Evolutionary conservation across 306 rosid genomes (phyloP), one percentile per base, ranked within the genome.

Genomic region (Glycine latifolia): DNA sequence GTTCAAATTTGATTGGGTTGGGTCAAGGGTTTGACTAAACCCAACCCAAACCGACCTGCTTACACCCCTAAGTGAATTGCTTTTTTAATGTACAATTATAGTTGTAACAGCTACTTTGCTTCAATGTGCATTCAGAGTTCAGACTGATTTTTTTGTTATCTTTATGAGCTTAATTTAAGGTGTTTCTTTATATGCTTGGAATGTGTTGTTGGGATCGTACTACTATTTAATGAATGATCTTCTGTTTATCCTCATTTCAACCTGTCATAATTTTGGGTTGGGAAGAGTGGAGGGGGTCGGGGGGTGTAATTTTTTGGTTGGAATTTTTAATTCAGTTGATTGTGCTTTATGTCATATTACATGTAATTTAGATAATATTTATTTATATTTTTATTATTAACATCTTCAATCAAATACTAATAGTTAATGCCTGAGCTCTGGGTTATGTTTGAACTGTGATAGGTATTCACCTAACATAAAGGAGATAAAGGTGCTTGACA

Each of bases 381-480:
- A 26, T 26, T 26, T 26, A 26, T 26, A 26, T 26, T 26, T 26
- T 26, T 26, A 26, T 26, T 26, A 26, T 26, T 26, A 26, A 26
- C 2, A 26, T 26, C 31, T 26, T 26, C 31, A 26, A 26, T 26
- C 31, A 26, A 26, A 26, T 26, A 37, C 2, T 37, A 12, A 6
- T 10, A 58, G 41, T 48, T 75, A 26, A 52, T 75, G 52, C 71
- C 71, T 20, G 16, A 77, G 46, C 49, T 61, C 44, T 76, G 56
- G 13, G 47, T 54, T 53, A 62, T 85, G 67, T 63, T 17, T 92
- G 17, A 62, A 62, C 15, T 62, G 8, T 63, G 87, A 79, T 84
- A 95, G 98, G 91, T 93, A 95, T 86, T 95, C 98, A 5, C 99
- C 99, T n/a, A 95, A 92, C 89, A 93, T 93, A 84, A 95, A 93